Evolutionary conservation across 306 rosid genomes (phyloP), one percentile per base, ranked within the genome.

Genomic region (Fragaria iinumae): DNA sequence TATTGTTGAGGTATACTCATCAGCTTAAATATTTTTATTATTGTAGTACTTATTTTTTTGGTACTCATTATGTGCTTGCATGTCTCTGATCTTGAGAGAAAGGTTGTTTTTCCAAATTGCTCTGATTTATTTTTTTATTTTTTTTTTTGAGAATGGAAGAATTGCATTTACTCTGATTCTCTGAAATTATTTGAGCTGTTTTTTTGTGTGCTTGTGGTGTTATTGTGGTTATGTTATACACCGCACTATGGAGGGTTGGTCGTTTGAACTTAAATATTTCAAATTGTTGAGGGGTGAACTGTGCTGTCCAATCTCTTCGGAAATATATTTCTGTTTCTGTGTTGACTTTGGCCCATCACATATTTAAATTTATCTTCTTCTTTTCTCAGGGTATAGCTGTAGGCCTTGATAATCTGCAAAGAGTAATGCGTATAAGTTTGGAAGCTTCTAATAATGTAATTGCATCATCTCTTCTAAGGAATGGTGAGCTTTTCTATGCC

Each of bases 351-450:
- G 44, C 0, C 2, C 9, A 43, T 57, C 67, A 80, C 76, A 66
- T 53, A 38, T 70, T 72, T 73, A 36, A 62, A 25, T 74, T n/a
- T 57, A 47, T 81, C 76, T 29, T 81, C 74, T 29, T 79, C 69
- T 78, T 6, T 71, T 39, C 67, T 80, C 64, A 95, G 99, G 99
- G 99, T 76, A 95, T 95, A 74, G 86, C 87, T 74, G 82, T 84
- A 34, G 99, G 96, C 82, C 96, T 95, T 76, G 93, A 86, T 84
- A 95, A 92, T 91, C 72, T 95, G 85, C 93, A 95, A 73, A 87
- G 72, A 66, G 99, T 92, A 75, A 92, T 95, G 81, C 83, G 38
- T 73, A 81, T 88, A 72, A 74, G 91, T 72, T 89, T 91, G 57
- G 90, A 82, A 82, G 87, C 98, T 70, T 86, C 97, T 4, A 95